Evolutionary conservation across 768 basidiomycete genomes (phyloP).

Genomic region (Trametes cinnabarina): DNA sequence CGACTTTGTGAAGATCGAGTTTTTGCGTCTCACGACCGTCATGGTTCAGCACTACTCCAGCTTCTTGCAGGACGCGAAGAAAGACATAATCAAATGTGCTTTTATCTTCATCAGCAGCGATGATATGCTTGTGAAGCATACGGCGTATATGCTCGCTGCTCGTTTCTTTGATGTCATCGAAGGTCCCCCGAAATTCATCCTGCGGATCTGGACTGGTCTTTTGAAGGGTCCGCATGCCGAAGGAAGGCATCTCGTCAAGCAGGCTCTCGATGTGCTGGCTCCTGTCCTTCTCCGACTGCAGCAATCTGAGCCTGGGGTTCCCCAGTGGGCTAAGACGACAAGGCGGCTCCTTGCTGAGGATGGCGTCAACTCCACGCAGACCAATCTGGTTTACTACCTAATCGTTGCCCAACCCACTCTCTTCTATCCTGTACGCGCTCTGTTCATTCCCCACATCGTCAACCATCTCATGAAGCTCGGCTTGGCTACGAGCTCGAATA

Average conservation of each 20-base stretch:
- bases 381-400: constrained; percentile 84
- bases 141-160: constrained; percentile 85
- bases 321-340: constrained; percentile 82
- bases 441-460: constrained; percentile 93
- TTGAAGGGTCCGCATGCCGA: constrained; percentile 82
- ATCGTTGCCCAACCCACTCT: constrained; percentile 88
- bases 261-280: constrained; percentile 84
- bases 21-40: constrained; percentile 84
- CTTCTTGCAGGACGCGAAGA: constrained; percentile 79
- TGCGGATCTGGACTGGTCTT: constrained; percentile 87
- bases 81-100: constrained; percentile 90
- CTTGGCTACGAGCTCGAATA: constrained; percentile 64
- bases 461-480: constrained; percentile 87
- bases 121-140: constrained; percentile 90
- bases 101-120: constrained; percentile 87
- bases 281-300: constrained; percentile 72
- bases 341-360: constrained; percentile 88
- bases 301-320: constrained; percentile 55
- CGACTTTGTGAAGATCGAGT: constrained; percentile 87
- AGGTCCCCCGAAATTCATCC: constrained; percentile 86
- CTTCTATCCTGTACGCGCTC: constrained; percentile 88
- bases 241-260: constrained; percentile 69
- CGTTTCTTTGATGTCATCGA: constrained; percentile 89
- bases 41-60: constrained; percentile 82
- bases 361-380: constrained; percentile 62